phyloP scores from a whole-genome alignment of 495 filamentous ascomycete species.

The Aspergillus hancockii region DNA sequence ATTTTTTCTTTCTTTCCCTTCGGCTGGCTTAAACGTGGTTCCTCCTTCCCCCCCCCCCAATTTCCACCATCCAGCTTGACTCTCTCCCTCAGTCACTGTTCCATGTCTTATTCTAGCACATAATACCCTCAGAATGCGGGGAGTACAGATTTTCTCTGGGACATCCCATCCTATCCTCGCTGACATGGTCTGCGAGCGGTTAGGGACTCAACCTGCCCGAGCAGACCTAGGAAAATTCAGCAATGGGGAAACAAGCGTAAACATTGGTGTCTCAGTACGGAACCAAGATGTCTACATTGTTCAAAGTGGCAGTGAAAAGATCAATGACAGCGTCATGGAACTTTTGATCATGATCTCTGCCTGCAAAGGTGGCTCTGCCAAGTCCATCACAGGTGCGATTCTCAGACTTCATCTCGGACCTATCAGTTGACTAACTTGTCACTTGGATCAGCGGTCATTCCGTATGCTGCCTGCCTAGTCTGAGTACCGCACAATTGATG shows the following conservation, averaged over 20 bases:
- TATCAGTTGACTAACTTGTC: slow-evolving; percentile 24
- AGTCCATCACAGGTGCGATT: slow-evolving; percentile 88
- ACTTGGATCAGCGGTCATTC: slow-evolving; percentile 75
- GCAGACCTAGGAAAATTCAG: slow-evolving; percentile 69
- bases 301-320: slow-evolving; percentile 92
- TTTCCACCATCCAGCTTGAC: slow-evolving; percentile 13
- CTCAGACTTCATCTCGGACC: not conserved
- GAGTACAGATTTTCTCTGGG: slow-evolving; percentile 70
- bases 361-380: slow-evolving; percentile 95
- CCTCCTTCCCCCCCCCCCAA: slow-evolving; percentile 21
- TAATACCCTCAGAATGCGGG: slow-evolving; percentile 53
- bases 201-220: slow-evolving; percentile 65
- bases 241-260: slow-evolving; percentile 95
- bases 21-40: not conserved
- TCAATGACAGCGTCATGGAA: slow-evolving; percentile 99
- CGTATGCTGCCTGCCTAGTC: slow-evolving; percentile 52
- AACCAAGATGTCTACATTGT: slow-evolving; percentile 99
- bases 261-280: slow-evolving; percentile 88
- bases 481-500: slow-evolving; percentile 37
- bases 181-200: slow-evolving; percentile 70
- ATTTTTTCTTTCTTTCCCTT: slow-evolving; percentile 8
- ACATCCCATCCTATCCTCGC: slow-evolving; percentile 68
- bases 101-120: slow-evolving; percentile 18
- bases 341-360: slow-evolving; percentile 98
- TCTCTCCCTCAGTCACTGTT: slow-evolving; percentile 14